Evolutionary conservation across 2,329 filamentous ascomycete genomes (phyloP), one percentile per base, ranked within the genome.

Genomic region (Penicillium occitanis): DNA sequence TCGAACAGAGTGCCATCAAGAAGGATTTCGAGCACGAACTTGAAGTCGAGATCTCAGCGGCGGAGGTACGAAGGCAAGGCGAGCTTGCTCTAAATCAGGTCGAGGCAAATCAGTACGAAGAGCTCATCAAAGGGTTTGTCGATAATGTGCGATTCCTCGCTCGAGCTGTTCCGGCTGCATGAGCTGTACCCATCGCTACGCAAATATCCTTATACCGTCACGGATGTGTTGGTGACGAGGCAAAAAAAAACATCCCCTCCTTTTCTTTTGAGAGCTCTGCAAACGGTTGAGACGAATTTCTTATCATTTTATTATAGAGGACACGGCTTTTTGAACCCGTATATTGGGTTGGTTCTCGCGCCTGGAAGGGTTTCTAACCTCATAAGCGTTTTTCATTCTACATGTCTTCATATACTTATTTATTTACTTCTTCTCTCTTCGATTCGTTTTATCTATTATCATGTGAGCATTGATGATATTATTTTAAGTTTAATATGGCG

Each of bases 71-170:
- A 37, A 73, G 76, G 30, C 80, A 82, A 68, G 78, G 81, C 14
- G 75, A 79, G 28, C 76, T 82, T 25, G 76, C 78, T 25, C 73
- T 77, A 66, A 70, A 73, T 0, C 74, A 76, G 2, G 75, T 81
- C 67, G 74, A 75, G 2, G 75, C 72, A 13, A 81, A 79, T 61
- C 75, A 79, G 55, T 83, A 83, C 67, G 79, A 81, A 68, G 77
- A 81, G 2, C 71, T 83, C 3, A 73, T 84, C 35, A 80, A 80
- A 67, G 80, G 81, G 1, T 82, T 83, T 67, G 75, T 84, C 70
- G 81, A 83, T 73, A 83, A 84, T 69, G 76, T 83, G 28, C 75
- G 81, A 63, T 71, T 82, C 19, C 71, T 83, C 65, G 80, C 80
- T 61, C 76, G 80, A 64, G 74, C 77, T 30, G 77, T 80, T 13